A percentile compares a stretch with the other conserved stretches of the same genome.
Conservation (phyloP, 2,329 filamentous ascomycete species). For the Aspergillus fischeri region DNA sequence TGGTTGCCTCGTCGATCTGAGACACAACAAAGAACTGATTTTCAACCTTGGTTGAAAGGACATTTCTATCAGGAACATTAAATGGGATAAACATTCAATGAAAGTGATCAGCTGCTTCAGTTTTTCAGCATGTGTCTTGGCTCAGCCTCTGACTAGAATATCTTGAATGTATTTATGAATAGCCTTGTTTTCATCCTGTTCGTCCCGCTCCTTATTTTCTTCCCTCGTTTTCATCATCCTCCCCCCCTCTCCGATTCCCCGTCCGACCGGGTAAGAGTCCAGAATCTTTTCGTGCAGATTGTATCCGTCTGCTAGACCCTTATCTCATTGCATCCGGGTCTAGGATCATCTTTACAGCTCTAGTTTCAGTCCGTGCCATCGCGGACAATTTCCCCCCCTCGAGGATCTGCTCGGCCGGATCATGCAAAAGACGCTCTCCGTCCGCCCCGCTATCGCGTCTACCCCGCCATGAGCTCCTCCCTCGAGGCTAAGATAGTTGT, state of each 20-base stretch:
- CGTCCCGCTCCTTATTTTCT: not conserved
- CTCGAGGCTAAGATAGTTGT: conserved; percentile 53
- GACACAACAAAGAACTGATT: not conserved
- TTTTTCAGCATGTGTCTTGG: not conserved
- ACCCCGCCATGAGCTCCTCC: conserved; percentile 43
- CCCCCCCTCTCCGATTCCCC: not conserved
- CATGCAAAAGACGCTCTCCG: conserved; percentile 28
- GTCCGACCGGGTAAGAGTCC: not conserved
- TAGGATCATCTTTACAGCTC: not conserved
- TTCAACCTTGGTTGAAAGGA: not conserved
- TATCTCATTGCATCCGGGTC: not conserved
- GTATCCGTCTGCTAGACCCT: not conserved
- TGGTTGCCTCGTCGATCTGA: too few relatives aligned
- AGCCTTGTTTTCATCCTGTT: not conserved
- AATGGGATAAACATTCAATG: not conserved
- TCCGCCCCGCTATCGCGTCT: conserved; percentile 22
- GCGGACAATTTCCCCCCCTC: not conserved
- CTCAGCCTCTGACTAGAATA: not conserved
- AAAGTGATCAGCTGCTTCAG: not conserved
- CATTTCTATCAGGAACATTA: not conserved
- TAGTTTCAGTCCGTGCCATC: not conserved
- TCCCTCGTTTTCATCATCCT: not conserved
- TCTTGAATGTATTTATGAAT: not conserved
- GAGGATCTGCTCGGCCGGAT: conserved; percentile 13
- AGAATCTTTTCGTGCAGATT: not conserved